Conservation (phyloP, 768 basidiomycete genomes). For the Termitomyces eurrhizus region DNA sequence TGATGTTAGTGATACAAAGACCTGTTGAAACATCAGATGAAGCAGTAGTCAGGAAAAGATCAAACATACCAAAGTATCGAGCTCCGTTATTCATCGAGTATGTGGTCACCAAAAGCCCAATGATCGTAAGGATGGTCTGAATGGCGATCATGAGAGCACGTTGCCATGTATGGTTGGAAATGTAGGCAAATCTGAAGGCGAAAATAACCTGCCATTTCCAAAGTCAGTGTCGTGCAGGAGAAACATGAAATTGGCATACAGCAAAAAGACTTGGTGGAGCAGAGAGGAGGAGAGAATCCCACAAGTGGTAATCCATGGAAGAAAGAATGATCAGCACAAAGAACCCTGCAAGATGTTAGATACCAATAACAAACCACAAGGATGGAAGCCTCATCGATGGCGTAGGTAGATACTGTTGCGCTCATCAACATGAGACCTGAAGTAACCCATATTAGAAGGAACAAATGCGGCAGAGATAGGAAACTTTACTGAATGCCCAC, state of each 20-base stretch:
- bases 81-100: conserved; percentile 24
- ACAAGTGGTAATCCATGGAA: conserved; percentile 29
- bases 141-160: conserved; percentile 30
- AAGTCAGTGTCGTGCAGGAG: too few species aligned
- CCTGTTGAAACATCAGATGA: too few species aligned
- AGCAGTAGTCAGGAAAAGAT: too few species aligned
- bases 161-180: conserved; percentile 32
- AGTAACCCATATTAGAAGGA: too few species aligned
- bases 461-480: too few species aligned
- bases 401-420: too few species aligned
- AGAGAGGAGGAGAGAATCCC: conserved; percentile 27
- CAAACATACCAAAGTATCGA: conserved; percentile 34
- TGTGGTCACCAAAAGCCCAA: conserved; percentile 30
- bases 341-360: conserved; percentile 12
- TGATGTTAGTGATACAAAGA: conserved; percentile 27
- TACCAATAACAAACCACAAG: not conserved
- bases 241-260: conserved; percentile 25
- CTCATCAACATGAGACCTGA: too few species aligned
- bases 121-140: conserved; percentile 28
- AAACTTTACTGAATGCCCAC: too few species aligned
- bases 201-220: conserved; percentile 26
- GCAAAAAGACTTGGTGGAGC: conserved; percentile 32
- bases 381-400: not conserved
- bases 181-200: conserved; percentile 33
- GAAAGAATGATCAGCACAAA: conserved; percentile 33